A percentile compares a stretch with the other conserved stretches of the same genome.
phyloP scores from a whole-genome alignment of 2,329 filamentous ascomycete species.

The Paramyrothecium sp. region DNA sequence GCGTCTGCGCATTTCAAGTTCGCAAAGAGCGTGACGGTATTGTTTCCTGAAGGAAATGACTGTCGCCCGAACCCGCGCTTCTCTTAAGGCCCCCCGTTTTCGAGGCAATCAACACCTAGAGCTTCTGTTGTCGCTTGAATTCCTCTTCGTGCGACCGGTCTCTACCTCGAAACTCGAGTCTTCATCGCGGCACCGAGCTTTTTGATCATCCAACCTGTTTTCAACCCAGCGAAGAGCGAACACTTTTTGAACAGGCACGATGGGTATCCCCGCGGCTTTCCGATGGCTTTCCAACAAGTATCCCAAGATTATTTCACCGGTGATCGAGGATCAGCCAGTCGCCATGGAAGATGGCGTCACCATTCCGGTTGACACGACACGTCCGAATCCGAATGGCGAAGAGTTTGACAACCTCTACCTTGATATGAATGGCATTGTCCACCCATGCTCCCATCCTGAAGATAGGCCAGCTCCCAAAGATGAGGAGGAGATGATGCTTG shows the following conservation, averaged over 20 bases:
- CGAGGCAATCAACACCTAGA: too few relatives aligned
- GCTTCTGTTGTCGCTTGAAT: too few relatives aligned
- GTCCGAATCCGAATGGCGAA: conserved; percentile 92
- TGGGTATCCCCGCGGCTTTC: conserved; percentile 95
- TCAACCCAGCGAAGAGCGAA: neutral
- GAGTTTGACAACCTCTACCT: conserved; percentile 98
- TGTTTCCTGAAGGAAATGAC: too few relatives aligned
- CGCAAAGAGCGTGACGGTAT: too few relatives aligned
- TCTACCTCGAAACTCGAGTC: too few relatives aligned
- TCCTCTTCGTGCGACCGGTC: too few relatives aligned
- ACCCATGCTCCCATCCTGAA: conserved; percentile 97
- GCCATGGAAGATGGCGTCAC: conserved; percentile 77
- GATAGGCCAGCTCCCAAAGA: conserved; percentile 87
- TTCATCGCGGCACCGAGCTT: neutral
- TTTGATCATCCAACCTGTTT: neutral
- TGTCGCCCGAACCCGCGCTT: too few relatives aligned
- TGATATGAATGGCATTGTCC: conserved; percentile 99
- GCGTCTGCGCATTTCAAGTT: too few relatives aligned
- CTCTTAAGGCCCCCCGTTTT: too few relatives aligned
- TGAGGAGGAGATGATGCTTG: conserved; percentile 99
- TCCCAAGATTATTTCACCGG: conserved; percentile 92
- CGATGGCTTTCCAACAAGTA: conserved; percentile 97
- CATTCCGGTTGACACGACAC: conserved; percentile 81
- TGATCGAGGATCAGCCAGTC: conserved; percentile 81
- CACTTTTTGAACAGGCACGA: conserved; percentile 35